Conservation (phyloP, 352 stramenopile species). For the Peronospora tabacina region DNA sequence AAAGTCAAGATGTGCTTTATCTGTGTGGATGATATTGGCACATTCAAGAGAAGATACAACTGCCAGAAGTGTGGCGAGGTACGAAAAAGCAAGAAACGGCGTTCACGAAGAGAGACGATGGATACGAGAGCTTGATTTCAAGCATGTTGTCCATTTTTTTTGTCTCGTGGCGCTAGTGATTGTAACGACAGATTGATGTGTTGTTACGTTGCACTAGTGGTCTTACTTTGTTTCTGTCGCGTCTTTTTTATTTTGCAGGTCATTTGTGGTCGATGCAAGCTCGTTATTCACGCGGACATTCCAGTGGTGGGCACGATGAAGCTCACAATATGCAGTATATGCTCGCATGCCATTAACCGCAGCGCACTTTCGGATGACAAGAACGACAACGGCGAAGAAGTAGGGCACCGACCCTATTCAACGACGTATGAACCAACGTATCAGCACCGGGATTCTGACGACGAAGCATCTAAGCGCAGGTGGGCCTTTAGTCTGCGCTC, state of each 20-base stretch:
- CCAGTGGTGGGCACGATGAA: constrained; percentile 81
- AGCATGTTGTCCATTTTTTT: constrained; percentile 10
- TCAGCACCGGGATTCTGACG: constrained; percentile 26
- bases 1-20: constrained; percentile 79
- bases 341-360: constrained; percentile 68
- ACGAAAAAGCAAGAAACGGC: constrained; percentile 6
- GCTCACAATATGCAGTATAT: constrained; percentile 77
- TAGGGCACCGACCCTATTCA: constrained; percentile 46
- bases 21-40: constrained; percentile 73
- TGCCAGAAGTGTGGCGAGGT: constrained; percentile 82
- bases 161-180: background rate
- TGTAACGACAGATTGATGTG: background rate
- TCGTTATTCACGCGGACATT: constrained; percentile 73
- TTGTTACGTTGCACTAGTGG: background rate
- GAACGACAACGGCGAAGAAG: constrained; percentile 28
- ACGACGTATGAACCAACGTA: constrained; percentile 26
- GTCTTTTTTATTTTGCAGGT: constrained; percentile 29
- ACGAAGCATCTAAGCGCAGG: constrained; percentile 30
- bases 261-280: constrained; percentile 65
- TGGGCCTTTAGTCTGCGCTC: constrained; percentile 60
- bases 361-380: constrained; percentile 39
- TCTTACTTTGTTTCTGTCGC: constrained; percentile 7
- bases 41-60: constrained; percentile 75
- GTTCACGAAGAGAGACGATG: background rate
- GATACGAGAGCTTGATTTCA: background rate